These are phyloP conservation scores for Globisporangium camurandrum DNA, from an alignment of 352 stramenopile genomes.

Conservation along the genomic window DNA sequence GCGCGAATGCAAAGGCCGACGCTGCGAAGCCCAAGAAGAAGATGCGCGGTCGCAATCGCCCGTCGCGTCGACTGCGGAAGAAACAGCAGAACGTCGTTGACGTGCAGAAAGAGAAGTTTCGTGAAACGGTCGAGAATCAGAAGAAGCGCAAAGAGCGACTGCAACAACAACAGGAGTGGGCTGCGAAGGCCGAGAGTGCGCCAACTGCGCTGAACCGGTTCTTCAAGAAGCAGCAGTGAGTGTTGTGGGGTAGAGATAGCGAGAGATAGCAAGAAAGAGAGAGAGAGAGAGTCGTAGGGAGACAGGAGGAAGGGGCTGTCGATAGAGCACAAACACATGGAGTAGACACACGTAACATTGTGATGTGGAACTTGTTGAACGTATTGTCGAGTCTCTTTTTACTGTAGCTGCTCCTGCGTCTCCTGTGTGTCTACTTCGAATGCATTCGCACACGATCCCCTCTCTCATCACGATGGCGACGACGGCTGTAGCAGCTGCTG, in stretches of 20 bases:
- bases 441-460: no score
- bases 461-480: no score
- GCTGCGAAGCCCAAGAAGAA: conserved; percentile 89
- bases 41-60: conserved; percentile 96
- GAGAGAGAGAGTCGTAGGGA: not conserved
- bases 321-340: no score
- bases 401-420: no score
- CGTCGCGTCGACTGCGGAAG: conserved; percentile 92
- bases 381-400: no score
- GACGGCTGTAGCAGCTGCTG: no score
- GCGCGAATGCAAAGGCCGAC: conserved; percentile 59
- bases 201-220: conserved; percentile 83
- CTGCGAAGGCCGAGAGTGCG: conserved; percentile 62
- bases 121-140: conserved; percentile 76
- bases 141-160: conserved; percentile 62
- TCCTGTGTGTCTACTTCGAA: no score
- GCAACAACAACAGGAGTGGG: conserved; percentile 74
- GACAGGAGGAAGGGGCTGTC: no score
- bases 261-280: not conserved
- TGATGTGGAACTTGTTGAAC: no score
- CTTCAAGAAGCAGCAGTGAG: conserved; percentile 69
- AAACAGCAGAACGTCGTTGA: conserved; percentile 99
- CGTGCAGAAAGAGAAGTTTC: conserved; percentile 88
- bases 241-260: not conserved
- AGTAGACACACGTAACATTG: no score